These are phyloP conservation scores for Fusarium compactum DNA, from an alignment of 2,329 filamentous ascomycete genomes.

Conservation along the genomic window DNA sequence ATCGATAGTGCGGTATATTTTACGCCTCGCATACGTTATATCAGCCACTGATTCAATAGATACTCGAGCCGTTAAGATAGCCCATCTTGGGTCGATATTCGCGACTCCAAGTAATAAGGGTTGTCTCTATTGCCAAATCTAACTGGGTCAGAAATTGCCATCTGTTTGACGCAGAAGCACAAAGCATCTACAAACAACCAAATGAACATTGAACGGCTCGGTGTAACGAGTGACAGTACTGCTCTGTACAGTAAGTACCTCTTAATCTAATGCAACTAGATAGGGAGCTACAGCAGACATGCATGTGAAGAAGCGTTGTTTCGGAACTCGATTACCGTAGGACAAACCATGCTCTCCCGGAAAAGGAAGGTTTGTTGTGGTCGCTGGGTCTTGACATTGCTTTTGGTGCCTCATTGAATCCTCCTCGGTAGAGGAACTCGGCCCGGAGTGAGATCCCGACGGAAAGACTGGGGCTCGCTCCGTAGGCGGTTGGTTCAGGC, in stretches of 20 bases:
- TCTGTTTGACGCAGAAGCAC: slow-evolving; percentile 7
- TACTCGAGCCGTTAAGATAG: background rate
- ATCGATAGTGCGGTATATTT: background rate
- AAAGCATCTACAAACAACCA: slow-evolving; percentile 5
- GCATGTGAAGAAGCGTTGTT: slow-evolving; percentile 6
- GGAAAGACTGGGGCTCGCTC: slow-evolving; percentile 15
- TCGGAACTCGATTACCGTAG: slow-evolving; percentile 4
- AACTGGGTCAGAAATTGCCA: background rate
- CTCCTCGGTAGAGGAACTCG: slow-evolving; percentile 24
- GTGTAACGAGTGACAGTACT: slow-evolving; percentile 7
- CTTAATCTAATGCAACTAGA: background rate
- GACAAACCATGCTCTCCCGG: slow-evolving; percentile 2
- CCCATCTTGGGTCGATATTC: background rate
- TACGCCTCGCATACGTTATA: background rate
- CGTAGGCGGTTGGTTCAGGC: slow-evolving; percentile 7
- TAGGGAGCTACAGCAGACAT: background rate
- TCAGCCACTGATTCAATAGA: background rate
- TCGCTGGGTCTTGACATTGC: slow-evolving; percentile 8
- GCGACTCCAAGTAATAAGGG: background rate
- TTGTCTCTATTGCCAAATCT: background rate
- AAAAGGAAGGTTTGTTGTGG: slow-evolving; percentile 18
- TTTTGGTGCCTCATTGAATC: background rate
- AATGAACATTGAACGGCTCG: slow-evolving; percentile 4
- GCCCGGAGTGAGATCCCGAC: slow-evolving; percentile 32
- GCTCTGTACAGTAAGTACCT: background rate